A percentile compares a stretch with the other conserved stretches of the same genome.
phyloP scores from a whole-genome alignment of 78 protist species.

The Tieghemostelium lacteum region DNA sequence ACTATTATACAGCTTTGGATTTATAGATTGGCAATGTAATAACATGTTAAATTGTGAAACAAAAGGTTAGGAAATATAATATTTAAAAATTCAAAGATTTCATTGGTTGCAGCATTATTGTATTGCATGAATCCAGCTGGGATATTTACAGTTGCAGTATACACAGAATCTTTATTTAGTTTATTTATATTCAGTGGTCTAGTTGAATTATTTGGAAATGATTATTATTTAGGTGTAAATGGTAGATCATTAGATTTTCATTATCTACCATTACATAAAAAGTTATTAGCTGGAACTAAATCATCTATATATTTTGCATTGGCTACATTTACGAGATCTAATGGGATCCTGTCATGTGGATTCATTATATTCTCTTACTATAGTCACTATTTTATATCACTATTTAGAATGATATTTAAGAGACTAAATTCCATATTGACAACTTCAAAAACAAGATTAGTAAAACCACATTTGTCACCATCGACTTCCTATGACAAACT shows the following conservation, averaged over 20 bases:
- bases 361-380: slow-evolving; percentile 41
- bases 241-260: slow-evolving; percentile 13
- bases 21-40: background rate
- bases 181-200: slow-evolving; percentile 63
- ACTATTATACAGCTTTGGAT: background rate
- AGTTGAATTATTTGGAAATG: slow-evolving; percentile 22
- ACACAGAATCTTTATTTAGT: slow-evolving; percentile 59
- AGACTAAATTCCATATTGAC: background rate
- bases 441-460: background rate
- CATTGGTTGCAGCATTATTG: slow-evolving; percentile 30
- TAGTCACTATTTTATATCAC: background rate
- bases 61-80: slow-evolving; percentile 50
- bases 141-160: slow-evolving; percentile 50
- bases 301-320: slow-evolving; percentile 22
- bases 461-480: too few relatives aligned
- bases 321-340: slow-evolving; percentile 64
- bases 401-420: background rate
- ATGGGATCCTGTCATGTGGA: slow-evolving; percentile 69
- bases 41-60: background rate
- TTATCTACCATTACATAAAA: background rate
- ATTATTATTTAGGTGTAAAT: slow-evolving; percentile 17
- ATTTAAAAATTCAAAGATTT: slow-evolving; percentile 18
- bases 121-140: slow-evolving; percentile 72
- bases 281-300: background rate
- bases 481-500: slow-evolving; percentile 8